Conservation (phyloP, 768 basidiomycete genomes). For the Clavulina sp. region DNA sequence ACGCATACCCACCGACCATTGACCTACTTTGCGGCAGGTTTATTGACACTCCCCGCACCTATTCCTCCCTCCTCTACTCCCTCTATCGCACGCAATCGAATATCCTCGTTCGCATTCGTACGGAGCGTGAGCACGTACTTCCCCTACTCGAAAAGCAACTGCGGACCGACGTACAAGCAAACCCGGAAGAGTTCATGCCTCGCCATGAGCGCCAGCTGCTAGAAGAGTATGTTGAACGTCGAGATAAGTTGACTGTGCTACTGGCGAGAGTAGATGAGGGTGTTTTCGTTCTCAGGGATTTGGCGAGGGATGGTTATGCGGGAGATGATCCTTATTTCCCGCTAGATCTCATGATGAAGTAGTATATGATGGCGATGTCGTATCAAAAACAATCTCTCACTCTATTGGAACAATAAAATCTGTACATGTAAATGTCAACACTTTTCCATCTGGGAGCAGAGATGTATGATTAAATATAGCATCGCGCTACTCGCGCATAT, state of each 20-base stretch:
- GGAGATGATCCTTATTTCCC: no score
- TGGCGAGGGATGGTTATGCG: conserved; percentile 17
- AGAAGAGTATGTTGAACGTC: conserved; percentile 52
- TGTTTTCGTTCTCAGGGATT: conserved; percentile 77
- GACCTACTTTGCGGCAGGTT: conserved; percentile 39
- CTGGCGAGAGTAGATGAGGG: conserved; percentile 78
- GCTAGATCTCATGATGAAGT: no score
- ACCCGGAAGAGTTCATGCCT: conserved; percentile 50
- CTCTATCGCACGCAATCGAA: conserved; percentile 88
- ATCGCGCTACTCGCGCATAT: no score
- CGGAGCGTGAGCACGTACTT: conserved; percentile 46
- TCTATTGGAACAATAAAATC: no score
- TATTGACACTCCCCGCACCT: conserved; percentile 72
- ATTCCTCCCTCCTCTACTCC: conserved; percentile 53
- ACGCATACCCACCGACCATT: background rate
- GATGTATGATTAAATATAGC: no score
- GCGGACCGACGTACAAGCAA: conserved; percentile 58
- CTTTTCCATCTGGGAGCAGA: no score
- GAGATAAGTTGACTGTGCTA: conserved; percentile 57
- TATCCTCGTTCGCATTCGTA: conserved; percentile 50
- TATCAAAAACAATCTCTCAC: no score
- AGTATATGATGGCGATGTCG: no score
- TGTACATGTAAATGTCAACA: no score
- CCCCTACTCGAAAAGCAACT: conserved; percentile 64
- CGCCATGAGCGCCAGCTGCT: conserved; percentile 61